Evolutionary conservation across 106 monocot species (phyloP).

Genomic region (Allium sativum): DNA sequence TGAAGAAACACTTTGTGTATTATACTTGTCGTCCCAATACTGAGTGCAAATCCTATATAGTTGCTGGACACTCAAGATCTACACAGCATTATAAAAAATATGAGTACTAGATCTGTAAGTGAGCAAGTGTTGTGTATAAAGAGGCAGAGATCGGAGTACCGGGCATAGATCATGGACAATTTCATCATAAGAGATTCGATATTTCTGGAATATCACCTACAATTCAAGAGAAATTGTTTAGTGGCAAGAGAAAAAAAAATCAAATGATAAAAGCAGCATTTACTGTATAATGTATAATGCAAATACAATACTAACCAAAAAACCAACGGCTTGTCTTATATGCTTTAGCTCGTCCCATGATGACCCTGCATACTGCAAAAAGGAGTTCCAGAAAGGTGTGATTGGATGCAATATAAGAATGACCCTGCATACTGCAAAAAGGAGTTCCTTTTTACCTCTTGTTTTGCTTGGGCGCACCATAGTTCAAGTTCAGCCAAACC

Average conservation of each 20-base stretch:
- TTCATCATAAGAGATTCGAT: conserved; percentile 87
- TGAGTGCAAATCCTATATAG: conserved; percentile 82
- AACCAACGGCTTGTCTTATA: conserved; percentile 77
- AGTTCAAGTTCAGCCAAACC: conserved; percentile 81
- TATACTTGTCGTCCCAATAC: conserved; percentile 27
- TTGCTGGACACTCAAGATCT: conserved; percentile 74
- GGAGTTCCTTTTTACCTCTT: conserved; percentile 22
- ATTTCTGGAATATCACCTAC: conserved; percentile 89
- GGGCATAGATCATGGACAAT: conserved; percentile 86
- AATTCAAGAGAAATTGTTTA: not conserved
- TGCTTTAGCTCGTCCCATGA: conserved; percentile 88
- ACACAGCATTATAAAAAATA: conserved; percentile 5
- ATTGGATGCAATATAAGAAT: too few species aligned
- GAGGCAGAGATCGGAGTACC: conserved; percentile 17
- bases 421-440: too few species aligned
- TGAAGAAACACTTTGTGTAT: conserved; percentile 71
- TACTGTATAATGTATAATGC: not conserved
- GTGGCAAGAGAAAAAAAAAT: not conserved
- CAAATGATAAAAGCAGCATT: not conserved
- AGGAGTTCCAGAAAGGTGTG: too few species aligned
- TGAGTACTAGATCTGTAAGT: too few species aligned
- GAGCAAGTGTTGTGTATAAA: not conserved
- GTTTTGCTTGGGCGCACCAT: conserved; percentile 73
- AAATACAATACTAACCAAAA: conserved; percentile 53
- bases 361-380: conserved; percentile 45